phyloP scores from a whole-genome alignment of 2,329 filamentous ascomycete genomes.

The Tothia fuscella region DNA sequence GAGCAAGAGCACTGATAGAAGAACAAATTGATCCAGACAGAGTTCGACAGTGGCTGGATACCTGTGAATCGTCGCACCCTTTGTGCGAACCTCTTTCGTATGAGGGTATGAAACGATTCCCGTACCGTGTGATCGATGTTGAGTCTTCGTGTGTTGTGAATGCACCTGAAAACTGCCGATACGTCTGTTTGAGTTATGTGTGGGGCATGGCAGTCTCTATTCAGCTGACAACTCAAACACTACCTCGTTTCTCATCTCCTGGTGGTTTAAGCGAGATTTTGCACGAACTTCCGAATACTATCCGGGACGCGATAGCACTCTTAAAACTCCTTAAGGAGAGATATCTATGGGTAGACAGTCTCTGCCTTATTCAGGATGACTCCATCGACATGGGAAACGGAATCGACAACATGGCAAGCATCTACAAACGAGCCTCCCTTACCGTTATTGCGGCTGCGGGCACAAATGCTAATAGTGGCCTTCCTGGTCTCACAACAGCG shows the following conservation, averaged over 20 bases:
- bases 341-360: conserved; percentile 14
- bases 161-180: not conserved
- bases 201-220: not conserved
- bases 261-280: not conserved
- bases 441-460: conserved; percentile 8
- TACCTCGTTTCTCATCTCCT: not conserved
- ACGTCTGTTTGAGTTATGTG: conserved; percentile 8
- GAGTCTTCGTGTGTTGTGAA: not conserved
- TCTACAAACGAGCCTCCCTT: not conserved
- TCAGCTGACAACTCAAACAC: not conserved
- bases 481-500: too few species aligned
- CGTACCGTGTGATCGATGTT: conserved; percentile 2
- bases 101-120: too few species aligned
- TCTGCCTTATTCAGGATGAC: conserved; percentile 14
- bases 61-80: too few species aligned
- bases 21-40: too few species aligned
- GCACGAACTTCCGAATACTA: not conserved
- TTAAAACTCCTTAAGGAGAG: conserved; percentile 1
- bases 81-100: too few species aligned
- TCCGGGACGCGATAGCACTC: conserved; percentile 11
- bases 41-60: too few species aligned
- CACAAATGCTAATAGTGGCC: not conserved
- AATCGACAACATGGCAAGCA: conserved; percentile 4
- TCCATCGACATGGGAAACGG: conserved; percentile 4
- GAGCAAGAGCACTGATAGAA: too few species aligned